Conservation (phyloP, 2,329 filamentous ascomycete genomes). For the Trichoderma cornu-damae region DNA sequence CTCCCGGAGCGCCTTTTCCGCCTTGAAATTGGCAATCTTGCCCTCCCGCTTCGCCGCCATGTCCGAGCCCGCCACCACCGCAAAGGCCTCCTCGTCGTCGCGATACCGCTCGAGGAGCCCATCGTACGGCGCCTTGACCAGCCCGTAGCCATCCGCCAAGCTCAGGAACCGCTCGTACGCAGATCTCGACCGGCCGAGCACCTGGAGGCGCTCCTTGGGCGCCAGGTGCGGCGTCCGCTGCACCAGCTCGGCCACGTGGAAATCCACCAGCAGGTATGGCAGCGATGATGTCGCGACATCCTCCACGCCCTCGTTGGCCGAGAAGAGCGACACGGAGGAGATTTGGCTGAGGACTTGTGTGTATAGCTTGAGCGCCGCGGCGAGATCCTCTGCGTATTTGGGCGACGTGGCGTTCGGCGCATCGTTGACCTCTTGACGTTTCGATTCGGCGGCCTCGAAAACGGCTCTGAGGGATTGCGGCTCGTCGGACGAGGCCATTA, state of each 20-base stretch:
- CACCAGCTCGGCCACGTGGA: conserved; percentile 72
- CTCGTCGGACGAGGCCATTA: conserved; percentile 32
- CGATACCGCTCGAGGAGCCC: conserved; percentile 68
- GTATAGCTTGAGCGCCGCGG: conserved; percentile 63
- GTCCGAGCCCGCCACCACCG: conserved; percentile 56
- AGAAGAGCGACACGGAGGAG: conserved; percentile 74
- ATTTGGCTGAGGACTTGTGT: conserved; percentile 66
- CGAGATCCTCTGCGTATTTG: conserved; percentile 62
- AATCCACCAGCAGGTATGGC: conserved; percentile 76
- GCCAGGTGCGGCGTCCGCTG: conserved; percentile 57
- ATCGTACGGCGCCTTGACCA: conserved; percentile 60
- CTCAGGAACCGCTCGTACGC: conserved; percentile 76
- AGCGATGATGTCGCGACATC: conserved; percentile 81
- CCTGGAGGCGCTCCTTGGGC: conserved; percentile 53
- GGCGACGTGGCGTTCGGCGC: conserved; percentile 61
- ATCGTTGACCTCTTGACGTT: conserved; percentile 54
- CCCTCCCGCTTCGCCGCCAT: conserved; percentile 67
- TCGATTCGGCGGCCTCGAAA: conserved; percentile 47
- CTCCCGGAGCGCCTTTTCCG: conserved; percentile 78
- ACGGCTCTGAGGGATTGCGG: conserved; percentile 47
- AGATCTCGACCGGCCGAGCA: conserved; percentile 59
- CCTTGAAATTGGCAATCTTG: conserved; percentile 80
- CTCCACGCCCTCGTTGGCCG: conserved; percentile 80
- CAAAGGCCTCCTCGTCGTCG: conserved; percentile 67
- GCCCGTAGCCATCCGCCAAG: conserved; percentile 70